Evolutionary conservation across 805 yeast genomes (phyloP).

Genomic region (Sugiyamaella americana): DNA sequence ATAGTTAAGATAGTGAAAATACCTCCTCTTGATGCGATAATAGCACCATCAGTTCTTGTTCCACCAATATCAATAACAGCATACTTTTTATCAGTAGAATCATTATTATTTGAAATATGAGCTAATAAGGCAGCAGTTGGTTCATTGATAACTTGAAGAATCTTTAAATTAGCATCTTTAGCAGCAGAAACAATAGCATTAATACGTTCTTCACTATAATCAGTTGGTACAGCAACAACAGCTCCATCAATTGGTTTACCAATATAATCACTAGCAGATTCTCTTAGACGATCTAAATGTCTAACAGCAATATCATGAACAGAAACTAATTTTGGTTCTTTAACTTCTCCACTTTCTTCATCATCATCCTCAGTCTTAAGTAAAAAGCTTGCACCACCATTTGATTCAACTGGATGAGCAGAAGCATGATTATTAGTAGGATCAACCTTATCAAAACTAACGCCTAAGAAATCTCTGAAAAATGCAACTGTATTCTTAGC

Average conservation of each 20-base stretch:
- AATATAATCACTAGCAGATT: slow-evolving; percentile 87
- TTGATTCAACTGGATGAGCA: slow-evolving; percentile 56
- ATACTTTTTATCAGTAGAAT: slow-evolving; percentile 59
- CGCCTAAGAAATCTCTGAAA: slow-evolving; percentile 91
- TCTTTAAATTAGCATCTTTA: slow-evolving; percentile 64
- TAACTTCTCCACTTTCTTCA: slow-evolving; percentile 35
- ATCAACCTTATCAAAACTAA: slow-evolving; percentile 63
- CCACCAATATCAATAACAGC: slow-evolving; percentile 98
- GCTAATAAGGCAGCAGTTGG: slow-evolving; percentile 89
- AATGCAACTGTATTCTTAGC: slow-evolving; percentile 78
- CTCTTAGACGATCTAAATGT: slow-evolving; percentile 73
- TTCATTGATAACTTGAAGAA: slow-evolving; percentile 84
- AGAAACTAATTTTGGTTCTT: slow-evolving; percentile 45
- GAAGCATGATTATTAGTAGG: slow-evolving; percentile 56
- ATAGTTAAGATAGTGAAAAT: slow-evolving; percentile 83
- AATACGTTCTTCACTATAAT: slow-evolving; percentile 71
- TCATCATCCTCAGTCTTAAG: slow-evolving; percentile 35
- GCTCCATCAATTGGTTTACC: slow-evolving; percentile 77
- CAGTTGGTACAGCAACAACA: slow-evolving; percentile 87
- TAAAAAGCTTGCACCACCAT: slow-evolving; percentile 66
- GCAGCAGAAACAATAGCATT: slow-evolving; percentile 56
- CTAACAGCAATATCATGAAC: slow-evolving; percentile 77
- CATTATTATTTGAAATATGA: slow-evolving; percentile 46
- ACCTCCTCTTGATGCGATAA: slow-evolving; percentile 90
- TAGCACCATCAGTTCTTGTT: slow-evolving; percentile 91